These are phyloP conservation scores for Xylaria curta DNA, from an alignment of 495 filamentous ascomycete genomes.

Conservation along the genomic window DNA sequence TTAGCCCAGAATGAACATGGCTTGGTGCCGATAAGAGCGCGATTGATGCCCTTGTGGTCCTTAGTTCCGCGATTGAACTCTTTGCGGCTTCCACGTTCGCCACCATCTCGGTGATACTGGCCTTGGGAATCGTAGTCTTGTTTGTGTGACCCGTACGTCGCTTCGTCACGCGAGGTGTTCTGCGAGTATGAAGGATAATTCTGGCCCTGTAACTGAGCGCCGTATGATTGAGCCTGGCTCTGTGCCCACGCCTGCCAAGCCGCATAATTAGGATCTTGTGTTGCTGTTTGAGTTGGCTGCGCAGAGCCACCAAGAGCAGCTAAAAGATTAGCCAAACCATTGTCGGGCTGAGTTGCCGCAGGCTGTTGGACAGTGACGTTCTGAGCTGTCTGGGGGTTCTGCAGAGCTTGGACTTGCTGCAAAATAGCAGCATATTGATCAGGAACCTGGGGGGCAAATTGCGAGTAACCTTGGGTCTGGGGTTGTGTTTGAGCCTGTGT, in stretches of 20 bases:
- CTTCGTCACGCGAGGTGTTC: not conserved
- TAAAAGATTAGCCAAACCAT: conserved; percentile 27
- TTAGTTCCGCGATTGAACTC: conserved; percentile 33
- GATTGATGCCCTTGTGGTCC: conserved; percentile 51
- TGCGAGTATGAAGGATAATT: conserved; percentile 20
- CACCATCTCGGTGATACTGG: conserved; percentile 33
- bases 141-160: conserved; percentile 21
- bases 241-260: conserved; percentile 31
- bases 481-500: conserved; percentile 12
- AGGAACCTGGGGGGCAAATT: conserved; percentile 33
- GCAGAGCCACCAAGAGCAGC: conserved; percentile 26
- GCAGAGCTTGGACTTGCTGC: conserved; percentile 40
- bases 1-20: conserved; percentile 80
- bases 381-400: conserved; percentile 28
- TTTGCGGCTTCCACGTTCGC: conserved; percentile 37
- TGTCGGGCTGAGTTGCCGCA: conserved; percentile 1
- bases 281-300: conserved; percentile 10
- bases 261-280: conserved; percentile 16
- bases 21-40: conserved; percentile 56
- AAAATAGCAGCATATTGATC: conserved; percentile 32
- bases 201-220: conserved; percentile 29
- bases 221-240: conserved; percentile 29
- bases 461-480: conserved; percentile 39
- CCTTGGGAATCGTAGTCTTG: conserved; percentile 32
- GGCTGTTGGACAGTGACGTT: conserved; percentile 11